Percentiles rank a stretch among this genome's conserved stretches.
phyloP scores from a whole-genome alignment of 768 basidiomycete genomes.

The Amanita thiersii region DNA sequence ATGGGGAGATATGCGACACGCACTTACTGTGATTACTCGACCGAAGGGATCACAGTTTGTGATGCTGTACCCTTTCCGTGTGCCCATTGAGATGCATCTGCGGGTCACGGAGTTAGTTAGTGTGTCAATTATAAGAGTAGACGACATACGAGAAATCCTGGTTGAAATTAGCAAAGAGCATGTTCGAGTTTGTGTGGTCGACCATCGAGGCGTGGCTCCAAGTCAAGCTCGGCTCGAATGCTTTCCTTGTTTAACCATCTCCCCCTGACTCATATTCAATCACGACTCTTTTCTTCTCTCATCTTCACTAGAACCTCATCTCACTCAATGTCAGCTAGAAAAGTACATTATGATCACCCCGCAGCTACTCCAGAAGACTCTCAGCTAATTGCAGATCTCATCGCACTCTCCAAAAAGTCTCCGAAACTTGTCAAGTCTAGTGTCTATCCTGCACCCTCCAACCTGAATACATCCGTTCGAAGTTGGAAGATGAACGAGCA shows the following conservation, averaged over 20 bases:
- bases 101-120: no score
- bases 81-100: slow-evolving; percentile 90
- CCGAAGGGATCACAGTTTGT: slow-evolving; percentile 99
- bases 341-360: not conserved
- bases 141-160: slow-evolving; percentile 85
- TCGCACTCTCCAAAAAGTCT: slow-evolving; percentile 40
- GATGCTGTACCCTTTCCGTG: slow-evolving; percentile 92
- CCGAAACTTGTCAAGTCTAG: slow-evolving; percentile 62
- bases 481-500: slow-evolving; percentile 99
- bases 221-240: no score
- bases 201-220: slow-evolving; percentile 24
- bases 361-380: slow-evolving; percentile 33
- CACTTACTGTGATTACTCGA: slow-evolving; percentile 90
- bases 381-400: slow-evolving; percentile 48
- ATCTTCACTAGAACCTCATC: not conserved
- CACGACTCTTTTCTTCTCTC: not conserved
- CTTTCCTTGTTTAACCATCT: no score
- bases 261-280: no score
- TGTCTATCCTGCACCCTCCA: slow-evolving; percentile 48
- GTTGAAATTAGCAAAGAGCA: slow-evolving; percentile 93
- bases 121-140: no score
- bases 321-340: not conserved
- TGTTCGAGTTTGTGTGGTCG: slow-evolving; percentile 33
- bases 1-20: slow-evolving; percentile 21
- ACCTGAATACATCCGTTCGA: slow-evolving; percentile 44